These are phyloP conservation scores for Hypoxylon fuscum DNA, from an alignment of 495 filamentous ascomycete species.

Conservation along the genomic window DNA sequence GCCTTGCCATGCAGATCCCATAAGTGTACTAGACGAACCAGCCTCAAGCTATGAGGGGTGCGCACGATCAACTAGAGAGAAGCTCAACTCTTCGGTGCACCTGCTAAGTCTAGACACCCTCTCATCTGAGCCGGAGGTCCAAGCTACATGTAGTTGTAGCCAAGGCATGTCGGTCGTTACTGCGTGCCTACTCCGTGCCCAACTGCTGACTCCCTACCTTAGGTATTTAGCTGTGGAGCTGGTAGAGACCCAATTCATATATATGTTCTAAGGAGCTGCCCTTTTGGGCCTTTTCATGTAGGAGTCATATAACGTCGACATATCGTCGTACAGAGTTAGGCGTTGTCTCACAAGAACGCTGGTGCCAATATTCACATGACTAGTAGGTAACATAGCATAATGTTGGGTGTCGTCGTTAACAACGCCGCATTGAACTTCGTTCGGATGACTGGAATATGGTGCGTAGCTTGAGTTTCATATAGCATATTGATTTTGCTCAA, in stretches of 20 bases:
- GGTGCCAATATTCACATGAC: conserved; percentile 31
- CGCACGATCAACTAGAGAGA: conserved; percentile 1
- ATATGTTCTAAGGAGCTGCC: conserved; percentile 29
- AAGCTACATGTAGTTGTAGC: conserved; percentile 10
- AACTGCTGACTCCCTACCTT: conserved; percentile 8
- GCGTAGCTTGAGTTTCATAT: too few species aligned
- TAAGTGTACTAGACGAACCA: conserved; percentile 17
- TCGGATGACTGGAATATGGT: neutral
- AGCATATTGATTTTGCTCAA: too few species aligned
- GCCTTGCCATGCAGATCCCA: conserved; percentile 9
- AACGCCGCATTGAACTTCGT: neutral
- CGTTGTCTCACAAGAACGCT: conserved; percentile 18
- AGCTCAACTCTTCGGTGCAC: conserved; percentile 3
- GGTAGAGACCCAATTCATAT: conserved; percentile 17
- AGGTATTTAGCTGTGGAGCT: too few species aligned
- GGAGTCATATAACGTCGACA: conserved; percentile 15
- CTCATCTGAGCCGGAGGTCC: conserved; percentile 14
- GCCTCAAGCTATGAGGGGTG: conserved; percentile 7
- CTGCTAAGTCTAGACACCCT: conserved; percentile 3
- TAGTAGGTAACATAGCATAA: conserved; percentile 3
- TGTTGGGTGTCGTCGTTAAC: conserved; percentile 5
- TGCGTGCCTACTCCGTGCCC: conserved; percentile 7
- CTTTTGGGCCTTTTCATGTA: conserved; percentile 12
- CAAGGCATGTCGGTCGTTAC: conserved; percentile 19
- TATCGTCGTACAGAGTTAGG: conserved; percentile 17